Conservation (phyloP, 345 rosid genomes). For the Populus euphratica region DNA sequence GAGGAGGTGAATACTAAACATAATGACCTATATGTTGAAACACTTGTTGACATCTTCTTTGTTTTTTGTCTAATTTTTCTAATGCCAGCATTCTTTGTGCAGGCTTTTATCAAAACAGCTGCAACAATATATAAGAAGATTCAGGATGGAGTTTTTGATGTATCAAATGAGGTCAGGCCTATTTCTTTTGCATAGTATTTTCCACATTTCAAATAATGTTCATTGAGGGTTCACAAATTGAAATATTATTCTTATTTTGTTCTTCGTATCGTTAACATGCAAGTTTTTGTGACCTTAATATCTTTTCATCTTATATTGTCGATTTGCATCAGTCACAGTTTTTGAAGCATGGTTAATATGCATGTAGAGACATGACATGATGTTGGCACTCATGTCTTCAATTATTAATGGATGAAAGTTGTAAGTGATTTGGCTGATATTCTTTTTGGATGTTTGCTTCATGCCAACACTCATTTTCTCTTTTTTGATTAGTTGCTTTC, state of each 20-base stretch:
- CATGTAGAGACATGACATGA: not conserved
- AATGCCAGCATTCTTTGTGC: conserved; percentile 1
- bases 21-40: not conserved
- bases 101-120: conserved; percentile 96
- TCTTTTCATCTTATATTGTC: not conserved
- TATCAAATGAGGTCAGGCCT: conserved; percentile 73
- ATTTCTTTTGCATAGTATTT: not conserved
- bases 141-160: conserved; percentile 97
- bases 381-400: not conserved
- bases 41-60: not conserved
- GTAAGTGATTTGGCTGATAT: not conserved
- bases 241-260: no score
- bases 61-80: not conserved
- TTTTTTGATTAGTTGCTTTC: not conserved
- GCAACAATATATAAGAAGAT: conserved; percentile 94
- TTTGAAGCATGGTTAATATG: not conserved
- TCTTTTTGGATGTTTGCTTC: not conserved
- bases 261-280: not conserved
- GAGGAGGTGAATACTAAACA: conserved; percentile 59
- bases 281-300: not conserved
- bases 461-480: not conserved
- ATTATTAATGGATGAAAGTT: not conserved
- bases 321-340: not conserved
- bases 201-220: not conserved
- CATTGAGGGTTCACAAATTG: no score